Percentiles rank a stretch among this genome's conserved stretches.
Evolutionary conservation across 1,284 basidiomycete species (phyloP).

Genomic region (Bondarzewia mesenterica): DNA sequence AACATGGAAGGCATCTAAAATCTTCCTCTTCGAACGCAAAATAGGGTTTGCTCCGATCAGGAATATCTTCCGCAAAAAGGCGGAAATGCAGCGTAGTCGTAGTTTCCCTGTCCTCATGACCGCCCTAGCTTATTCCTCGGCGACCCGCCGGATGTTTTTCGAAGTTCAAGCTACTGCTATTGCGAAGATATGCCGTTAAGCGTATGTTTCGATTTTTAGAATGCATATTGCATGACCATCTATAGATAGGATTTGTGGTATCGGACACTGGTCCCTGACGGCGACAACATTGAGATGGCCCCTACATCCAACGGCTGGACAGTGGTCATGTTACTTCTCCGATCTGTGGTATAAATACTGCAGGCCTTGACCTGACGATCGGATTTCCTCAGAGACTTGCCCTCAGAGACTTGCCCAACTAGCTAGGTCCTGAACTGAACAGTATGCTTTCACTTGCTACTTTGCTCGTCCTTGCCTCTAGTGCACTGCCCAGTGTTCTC

Average conservation of each 20-base stretch:
- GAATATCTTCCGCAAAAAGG: neutral
- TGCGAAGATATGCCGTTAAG: neutral
- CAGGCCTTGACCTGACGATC: neutral
- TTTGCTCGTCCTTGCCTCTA: conserved; percentile 19
- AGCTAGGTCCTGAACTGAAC: neutral
- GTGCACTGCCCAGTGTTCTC: conserved; percentile 21
- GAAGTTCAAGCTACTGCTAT: neutral
- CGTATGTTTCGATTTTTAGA: neutral
- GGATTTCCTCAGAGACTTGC: no score
- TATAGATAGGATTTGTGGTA: no score
- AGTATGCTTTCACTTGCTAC: conserved; percentile 20
- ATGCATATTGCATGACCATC: neutral
- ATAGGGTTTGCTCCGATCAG: neutral
- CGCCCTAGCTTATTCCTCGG: conserved; percentile 1
- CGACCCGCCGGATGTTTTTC: conserved; percentile 5
- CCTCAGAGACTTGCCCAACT: neutral
- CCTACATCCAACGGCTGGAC: no score
- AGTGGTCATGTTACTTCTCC: no score
- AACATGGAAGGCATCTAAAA: no score
- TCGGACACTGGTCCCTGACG: no score
- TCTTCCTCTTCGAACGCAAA: no score
- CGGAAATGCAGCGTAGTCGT: neutral
- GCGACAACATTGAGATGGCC: no score
- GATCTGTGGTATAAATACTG: no score
- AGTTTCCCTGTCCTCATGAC: neutral